Evolutionary conservation across 2,329 filamentous ascomycete species (phyloP).

Genomic region (Pseudocercospora crystallina): DNA sequence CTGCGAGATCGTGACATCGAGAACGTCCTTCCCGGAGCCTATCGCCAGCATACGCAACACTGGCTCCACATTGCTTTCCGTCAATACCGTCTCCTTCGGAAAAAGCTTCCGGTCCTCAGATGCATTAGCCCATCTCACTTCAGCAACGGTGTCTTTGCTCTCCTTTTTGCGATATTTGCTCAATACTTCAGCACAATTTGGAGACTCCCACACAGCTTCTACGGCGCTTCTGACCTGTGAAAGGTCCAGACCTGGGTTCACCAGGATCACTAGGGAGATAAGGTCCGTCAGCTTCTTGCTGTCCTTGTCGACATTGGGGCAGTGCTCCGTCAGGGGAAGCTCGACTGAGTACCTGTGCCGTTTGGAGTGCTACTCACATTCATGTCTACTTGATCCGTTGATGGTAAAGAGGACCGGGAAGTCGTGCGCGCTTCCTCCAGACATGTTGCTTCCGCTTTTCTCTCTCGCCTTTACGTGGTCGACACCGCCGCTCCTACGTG

Average conservation of each 20-base stretch:
- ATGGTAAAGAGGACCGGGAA: constrained; percentile 41
- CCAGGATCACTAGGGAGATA: constrained; percentile 24
- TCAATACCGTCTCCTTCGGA: constrained; percentile 36
- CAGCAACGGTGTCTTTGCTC: constrained; percentile 29
- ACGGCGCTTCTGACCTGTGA: constrained; percentile 26
- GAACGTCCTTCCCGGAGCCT: constrained; percentile 2
- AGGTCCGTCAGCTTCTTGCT: no score
- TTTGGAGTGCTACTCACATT: constrained; percentile 22
- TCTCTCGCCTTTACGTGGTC: no score
- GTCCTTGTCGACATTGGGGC: no score
- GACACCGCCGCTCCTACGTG: no score
- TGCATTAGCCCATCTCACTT: constrained; percentile 35
- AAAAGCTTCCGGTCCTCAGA: constrained; percentile 35
- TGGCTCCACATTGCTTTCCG: constrained; percentile 35
- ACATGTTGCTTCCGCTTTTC: no score
- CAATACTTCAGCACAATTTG: constrained; percentile 38
- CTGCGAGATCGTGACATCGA: not conserved
- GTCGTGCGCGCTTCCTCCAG: constrained; percentile 1
- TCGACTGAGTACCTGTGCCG: no score
- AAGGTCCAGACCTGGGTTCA: constrained; percentile 27
- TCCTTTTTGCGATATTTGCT: constrained; percentile 37
- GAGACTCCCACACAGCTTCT: constrained; percentile 26
- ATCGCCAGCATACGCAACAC: constrained; percentile 33
- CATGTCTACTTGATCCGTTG: constrained; percentile 35
- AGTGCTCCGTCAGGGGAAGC: no score